Base-by-base conservation (phyloP, 306 rosid genomes). In the Lotus japonicus region DNA sequence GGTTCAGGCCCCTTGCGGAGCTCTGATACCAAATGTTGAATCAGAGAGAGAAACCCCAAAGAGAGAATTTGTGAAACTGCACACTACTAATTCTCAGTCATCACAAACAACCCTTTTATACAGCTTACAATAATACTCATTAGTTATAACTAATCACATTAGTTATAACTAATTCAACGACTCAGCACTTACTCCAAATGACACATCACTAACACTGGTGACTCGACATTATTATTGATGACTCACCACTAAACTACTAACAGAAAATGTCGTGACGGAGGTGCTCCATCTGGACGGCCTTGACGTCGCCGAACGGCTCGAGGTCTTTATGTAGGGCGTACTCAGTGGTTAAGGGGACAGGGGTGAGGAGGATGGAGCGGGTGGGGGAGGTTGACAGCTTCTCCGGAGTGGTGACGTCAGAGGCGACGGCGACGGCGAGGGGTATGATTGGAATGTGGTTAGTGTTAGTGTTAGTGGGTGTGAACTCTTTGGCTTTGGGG, bases 311-410 rank as follows among this genome's bases (percentile, higher is more conserved):
- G 35, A 49, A 66, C 0, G 13, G 2, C 4, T 17, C 11, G 33
- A 66, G 71, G 4, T 66, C 58, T 3, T 11, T 33, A 0, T 48
- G 46, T 10, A 49, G 17, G 16, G 41, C 11, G 1, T 31, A 14
- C 14, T 66, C 35, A 42, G 59, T 9, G 2, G 45, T 66, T 7
- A 42, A 9, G 0, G 91, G 84, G 16, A 86, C 77, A 1, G 82
- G 76, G 26, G 66, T 83, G 36, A 90, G 61, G 11, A 84, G 65
- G 17, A 90, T 12, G 5, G 97, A 84, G 31, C 97, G 77, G 2
- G 95, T 84, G 39, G 97, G 84, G n/a, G 69, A 82, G 11, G 81
- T 19, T 0, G 88, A 50, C 2, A 73, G 28, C 0, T 84, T 74
- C 28, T 55, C 43, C 3, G 75, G 74, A 28, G 79, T 56, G 0